Evolutionary conservation across 352 stramenopile genomes (phyloP).

Genomic region (Globisporangium yorkense): DNA sequence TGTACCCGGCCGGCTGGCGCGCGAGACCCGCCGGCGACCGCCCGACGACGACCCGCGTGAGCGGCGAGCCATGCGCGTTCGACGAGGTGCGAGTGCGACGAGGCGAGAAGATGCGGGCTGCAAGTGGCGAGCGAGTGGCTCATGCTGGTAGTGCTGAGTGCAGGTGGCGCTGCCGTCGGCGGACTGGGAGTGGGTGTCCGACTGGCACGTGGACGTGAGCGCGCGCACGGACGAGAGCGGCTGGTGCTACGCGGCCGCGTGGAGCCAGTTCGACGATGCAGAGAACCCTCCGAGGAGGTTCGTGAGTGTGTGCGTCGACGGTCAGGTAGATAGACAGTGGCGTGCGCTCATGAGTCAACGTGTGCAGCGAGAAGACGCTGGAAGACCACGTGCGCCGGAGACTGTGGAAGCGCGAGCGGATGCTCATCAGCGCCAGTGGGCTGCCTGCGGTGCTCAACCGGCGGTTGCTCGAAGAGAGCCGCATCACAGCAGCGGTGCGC

Average conservation of each 20-base stretch:
- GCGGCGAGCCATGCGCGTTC: conserved; percentile 32
- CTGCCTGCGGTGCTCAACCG: conserved; percentile 23
- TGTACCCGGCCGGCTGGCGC: conserved; percentile 28
- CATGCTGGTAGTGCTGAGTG: background rate
- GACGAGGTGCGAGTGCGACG: conserved; percentile 22
- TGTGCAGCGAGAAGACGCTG: conserved; percentile 26
- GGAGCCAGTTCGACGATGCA: conserved; percentile 21
- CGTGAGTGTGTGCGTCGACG: background rate
- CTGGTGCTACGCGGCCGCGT: conserved; percentile 46
- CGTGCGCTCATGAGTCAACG: background rate
- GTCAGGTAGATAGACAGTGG: background rate
- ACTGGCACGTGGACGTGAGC: conserved; percentile 40
- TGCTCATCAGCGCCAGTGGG: conserved; percentile 31
- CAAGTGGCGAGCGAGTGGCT: background rate
- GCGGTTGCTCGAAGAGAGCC: conserved; percentile 25
- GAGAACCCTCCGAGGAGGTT: conserved; percentile 11
- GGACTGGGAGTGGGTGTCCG: conserved; percentile 59
- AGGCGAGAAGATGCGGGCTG: background rate
- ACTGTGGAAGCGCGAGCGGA: conserved; percentile 53
- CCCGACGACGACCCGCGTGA: conserved; percentile 20
- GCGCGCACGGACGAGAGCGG: conserved; percentile 42
- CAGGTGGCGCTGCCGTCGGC: conserved; percentile 43
- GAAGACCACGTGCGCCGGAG: conserved; percentile 36
- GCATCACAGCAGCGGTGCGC: conserved; percentile 24
- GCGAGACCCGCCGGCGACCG: conserved; percentile 8